Percentiles rank a stretch among this genome's conserved stretches.
Conservation (phyloP, 495 filamentous ascomycete genomes). For the Neurospora sp. region DNA sequence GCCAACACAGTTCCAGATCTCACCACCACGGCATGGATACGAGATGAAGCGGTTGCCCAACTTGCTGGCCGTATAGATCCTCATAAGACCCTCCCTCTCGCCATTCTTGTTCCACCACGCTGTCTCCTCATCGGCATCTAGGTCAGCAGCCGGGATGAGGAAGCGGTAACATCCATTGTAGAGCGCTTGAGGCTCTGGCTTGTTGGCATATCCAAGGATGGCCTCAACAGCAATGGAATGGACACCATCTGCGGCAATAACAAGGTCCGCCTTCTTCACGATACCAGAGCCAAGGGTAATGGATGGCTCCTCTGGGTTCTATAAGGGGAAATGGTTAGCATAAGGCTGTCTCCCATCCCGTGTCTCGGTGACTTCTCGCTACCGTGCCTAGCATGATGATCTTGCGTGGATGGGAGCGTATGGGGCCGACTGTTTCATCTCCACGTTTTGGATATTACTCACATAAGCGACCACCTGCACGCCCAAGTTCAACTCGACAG, state of each 20-base stretch:
- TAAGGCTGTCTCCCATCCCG: background rate
- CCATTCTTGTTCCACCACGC: conserved; percentile 22
- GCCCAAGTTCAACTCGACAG: conserved; percentile 24
- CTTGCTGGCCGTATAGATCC: conserved; percentile 20
- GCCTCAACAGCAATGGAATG: conserved; percentile 25
- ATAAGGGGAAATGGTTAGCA: background rate
- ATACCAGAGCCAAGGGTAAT: conserved; percentile 27
- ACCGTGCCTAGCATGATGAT: background rate
- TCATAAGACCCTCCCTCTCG: conserved; percentile 18
- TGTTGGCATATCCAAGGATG: conserved; percentile 15
- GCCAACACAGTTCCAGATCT: conserved; percentile 34
- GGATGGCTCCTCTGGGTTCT: conserved; percentile 30
- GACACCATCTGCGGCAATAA: conserved; percentile 43
- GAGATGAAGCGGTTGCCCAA: conserved; percentile 25
- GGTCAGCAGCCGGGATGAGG: conserved; percentile 27
- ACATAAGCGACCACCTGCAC: conserved; percentile 21
- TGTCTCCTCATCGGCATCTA: conserved; percentile 26
- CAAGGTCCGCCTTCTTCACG: conserved; percentile 29
- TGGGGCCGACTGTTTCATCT: conserved; percentile 2
- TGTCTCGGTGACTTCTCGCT: background rate
- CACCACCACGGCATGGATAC: conserved; percentile 37
- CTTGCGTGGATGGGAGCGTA: conserved; percentile 7
- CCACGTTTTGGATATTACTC: background rate
- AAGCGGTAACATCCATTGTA: conserved; percentile 37
- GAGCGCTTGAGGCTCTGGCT: conserved; percentile 16